A percentile compares a stretch with the other conserved stretches of the same genome.
Evolutionary conservation across 306 rosid species (phyloP).

Genomic region (Cucurbita argyrosperma): DNA sequence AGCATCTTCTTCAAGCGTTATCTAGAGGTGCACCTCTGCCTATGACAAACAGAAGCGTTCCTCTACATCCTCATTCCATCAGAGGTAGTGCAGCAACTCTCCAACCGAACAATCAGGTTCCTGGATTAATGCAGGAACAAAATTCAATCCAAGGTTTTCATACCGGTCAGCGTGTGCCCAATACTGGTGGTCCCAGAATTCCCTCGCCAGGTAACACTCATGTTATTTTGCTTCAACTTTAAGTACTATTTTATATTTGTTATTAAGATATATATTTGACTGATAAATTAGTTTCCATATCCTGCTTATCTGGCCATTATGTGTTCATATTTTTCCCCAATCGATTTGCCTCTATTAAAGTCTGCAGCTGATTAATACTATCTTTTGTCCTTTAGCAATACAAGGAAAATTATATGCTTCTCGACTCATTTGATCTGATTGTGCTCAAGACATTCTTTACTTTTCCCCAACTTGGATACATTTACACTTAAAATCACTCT

Average conservation of each 20-base stretch:
- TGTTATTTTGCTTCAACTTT: background rate
- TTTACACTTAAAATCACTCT: background rate
- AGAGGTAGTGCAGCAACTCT: slow-evolving; percentile 21
- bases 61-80: slow-evolving; percentile 30
- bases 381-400: background rate
- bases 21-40: slow-evolving; percentile 43
- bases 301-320: background rate
- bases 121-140: slow-evolving; percentile 48
- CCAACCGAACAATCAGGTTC: slow-evolving; percentile 30
- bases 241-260: background rate
- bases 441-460: background rate
- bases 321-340: background rate
- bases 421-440: background rate
- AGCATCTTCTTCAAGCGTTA: slow-evolving; percentile 55
- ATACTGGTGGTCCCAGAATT: slow-evolving; percentile 52
- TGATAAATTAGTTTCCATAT: background rate
- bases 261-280: background rate
- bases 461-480: background rate
- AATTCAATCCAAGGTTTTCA: slow-evolving; percentile 57
- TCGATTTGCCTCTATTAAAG: background rate
- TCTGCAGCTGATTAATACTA: background rate
- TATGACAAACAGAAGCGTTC: slow-evolving; percentile 22
- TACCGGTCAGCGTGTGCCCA: slow-evolving; percentile 46
- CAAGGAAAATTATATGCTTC: background rate
- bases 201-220: slow-evolving; percentile 42